Evolutionary conservation across 805 yeast genomes (phyloP), one percentile per base, ranked within the genome.

Genomic region (Monosporozyma solicola): DNA sequence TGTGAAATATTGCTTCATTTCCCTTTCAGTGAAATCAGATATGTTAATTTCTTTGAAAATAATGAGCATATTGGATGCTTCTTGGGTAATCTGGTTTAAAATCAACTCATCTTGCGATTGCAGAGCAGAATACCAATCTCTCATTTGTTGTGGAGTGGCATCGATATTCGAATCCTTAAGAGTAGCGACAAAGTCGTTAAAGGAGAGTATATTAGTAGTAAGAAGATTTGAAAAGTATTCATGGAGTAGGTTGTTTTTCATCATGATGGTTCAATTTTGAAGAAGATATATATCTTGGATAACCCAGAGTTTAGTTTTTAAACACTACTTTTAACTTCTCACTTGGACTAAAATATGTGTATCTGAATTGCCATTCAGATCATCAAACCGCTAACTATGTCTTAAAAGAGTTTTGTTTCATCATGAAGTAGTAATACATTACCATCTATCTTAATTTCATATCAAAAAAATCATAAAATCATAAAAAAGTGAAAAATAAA

Each of bases 1-100:
- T 8, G 57, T 54, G 32, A 54, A 56, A 4, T 57, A 55, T 20
- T 60, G 59, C n/a, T 53, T 24, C 15, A 53, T 25, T 45, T 58
- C 60, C 3, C 43, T 32, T 5, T 35, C 49, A 20, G 55, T 54
- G 9, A 61, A 41, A 5, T 58, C 57, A 2, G 41, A 53, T 8
- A 61, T 16, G 41, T 55, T 56, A 3, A 57, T 33, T 46, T 52
- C 49, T 29, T 57, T 56, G 27, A 49, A 32, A 1, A 67, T 61
- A 7, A 71, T 69, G 22, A 78, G 60, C 62, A 83, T 88, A 1
- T 59, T 57, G 45, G 80, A 80, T 31, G 86, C 59, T 65, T 90
- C 97, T 51, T 84, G 87, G 55, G 87, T 74, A 0, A 84, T 80
- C 2, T 80, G 68, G 5, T 77, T 76, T 16, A 80, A 62, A n/a